Evolutionary conservation across 768 basidiomycete species (phyloP).

Genomic region (Pleurotus sapidus): DNA sequence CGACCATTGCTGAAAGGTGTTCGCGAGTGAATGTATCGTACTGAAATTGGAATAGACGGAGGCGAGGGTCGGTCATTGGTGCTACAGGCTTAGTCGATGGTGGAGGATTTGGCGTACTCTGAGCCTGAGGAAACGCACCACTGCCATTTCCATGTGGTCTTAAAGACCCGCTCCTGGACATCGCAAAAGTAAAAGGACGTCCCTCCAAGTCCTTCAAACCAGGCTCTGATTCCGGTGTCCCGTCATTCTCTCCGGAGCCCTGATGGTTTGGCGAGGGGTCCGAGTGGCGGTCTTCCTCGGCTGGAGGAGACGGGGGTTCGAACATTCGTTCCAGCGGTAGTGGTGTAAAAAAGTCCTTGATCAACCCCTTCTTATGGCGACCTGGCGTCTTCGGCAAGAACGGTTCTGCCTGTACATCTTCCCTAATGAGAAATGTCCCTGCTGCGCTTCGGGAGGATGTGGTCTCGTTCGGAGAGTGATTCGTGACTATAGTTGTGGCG

Average conservation of each 20-base stretch:
- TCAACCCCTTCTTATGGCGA: slow-evolving; percentile 49
- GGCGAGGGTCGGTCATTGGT: slow-evolving; percentile 63
- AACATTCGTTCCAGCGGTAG: slow-evolving; percentile 89
- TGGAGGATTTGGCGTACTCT: slow-evolving; percentile 55
- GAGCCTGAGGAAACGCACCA: slow-evolving; percentile 47
- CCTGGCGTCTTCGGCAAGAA: slow-evolving; percentile 68
- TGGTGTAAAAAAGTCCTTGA: slow-evolving; percentile 87
- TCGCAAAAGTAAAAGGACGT: slow-evolving; percentile 73
- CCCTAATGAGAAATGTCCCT: slow-evolving; percentile 77
- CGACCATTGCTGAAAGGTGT: slow-evolving; percentile 90
- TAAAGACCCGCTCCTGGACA: slow-evolving; percentile 39
- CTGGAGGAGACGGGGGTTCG: slow-evolving; percentile 85
- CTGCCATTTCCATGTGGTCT: slow-evolving; percentile 23
- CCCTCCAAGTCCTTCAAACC: slow-evolving; percentile 28
- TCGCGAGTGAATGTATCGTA: slow-evolving; percentile 97
- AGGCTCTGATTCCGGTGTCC: slow-evolving; percentile 31
- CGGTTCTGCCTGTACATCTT: slow-evolving; percentile 56
- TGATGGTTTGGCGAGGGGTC: slow-evolving; percentile 6
- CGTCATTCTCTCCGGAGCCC: slow-evolving; percentile 33
- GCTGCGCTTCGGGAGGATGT: slow-evolving; percentile 28
- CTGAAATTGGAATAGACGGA: slow-evolving; percentile 88
- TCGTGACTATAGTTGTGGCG: slow-evolving; percentile 50
- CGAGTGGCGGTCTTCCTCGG: slow-evolving; percentile 14
- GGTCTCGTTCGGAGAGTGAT: slow-evolving; percentile 29
- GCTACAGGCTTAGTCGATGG: slow-evolving; percentile 23